Conservation (phyloP, 2,329 filamentous ascomycete species). For the Xylaria sp. region DNA sequence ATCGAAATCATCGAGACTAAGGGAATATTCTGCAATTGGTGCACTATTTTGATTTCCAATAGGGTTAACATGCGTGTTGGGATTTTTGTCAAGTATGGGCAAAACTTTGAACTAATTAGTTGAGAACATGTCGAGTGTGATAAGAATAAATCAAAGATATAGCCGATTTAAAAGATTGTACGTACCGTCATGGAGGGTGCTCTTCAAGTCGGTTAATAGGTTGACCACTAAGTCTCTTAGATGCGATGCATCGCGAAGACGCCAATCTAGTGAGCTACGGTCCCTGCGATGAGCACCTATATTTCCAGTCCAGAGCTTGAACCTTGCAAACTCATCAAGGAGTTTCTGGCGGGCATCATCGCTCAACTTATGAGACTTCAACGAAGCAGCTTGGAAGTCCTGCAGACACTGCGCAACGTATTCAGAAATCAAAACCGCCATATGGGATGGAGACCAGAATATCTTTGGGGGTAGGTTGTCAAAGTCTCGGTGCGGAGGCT, state of each 20-base stretch:
- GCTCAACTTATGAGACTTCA: neutral
- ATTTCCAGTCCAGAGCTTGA: conserved; percentile 28
- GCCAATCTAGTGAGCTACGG: conserved; percentile 20
- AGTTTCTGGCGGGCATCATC: neutral
- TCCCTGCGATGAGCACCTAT: conserved; percentile 24
- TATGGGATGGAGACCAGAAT: neutral
- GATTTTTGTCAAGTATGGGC: neutral
- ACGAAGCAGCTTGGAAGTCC: conserved; percentile 7
- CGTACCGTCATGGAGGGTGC: conserved; percentile 1
- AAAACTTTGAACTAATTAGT: neutral
- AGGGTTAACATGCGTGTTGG: neutral
- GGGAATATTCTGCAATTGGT: neutral
- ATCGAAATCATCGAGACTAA: neutral
- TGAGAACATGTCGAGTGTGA: neutral
- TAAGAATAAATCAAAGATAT: neutral
- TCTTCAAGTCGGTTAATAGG: conserved; percentile 14
- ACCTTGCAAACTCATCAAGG: conserved; percentile 12
- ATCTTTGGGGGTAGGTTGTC: neutral
- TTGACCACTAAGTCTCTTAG: conserved; percentile 1
- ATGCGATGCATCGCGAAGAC: conserved; percentile 29
- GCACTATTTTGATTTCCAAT: neutral
- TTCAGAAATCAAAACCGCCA: conserved; percentile 6
- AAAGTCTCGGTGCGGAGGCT: neutral
- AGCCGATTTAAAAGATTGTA: neutral
- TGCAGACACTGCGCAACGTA: conserved; percentile 13